These are phyloP conservation scores for Aurantiochytrium sp. DNA, from an alignment of 108 stramenopile species.

Conservation along the genomic window DNA sequence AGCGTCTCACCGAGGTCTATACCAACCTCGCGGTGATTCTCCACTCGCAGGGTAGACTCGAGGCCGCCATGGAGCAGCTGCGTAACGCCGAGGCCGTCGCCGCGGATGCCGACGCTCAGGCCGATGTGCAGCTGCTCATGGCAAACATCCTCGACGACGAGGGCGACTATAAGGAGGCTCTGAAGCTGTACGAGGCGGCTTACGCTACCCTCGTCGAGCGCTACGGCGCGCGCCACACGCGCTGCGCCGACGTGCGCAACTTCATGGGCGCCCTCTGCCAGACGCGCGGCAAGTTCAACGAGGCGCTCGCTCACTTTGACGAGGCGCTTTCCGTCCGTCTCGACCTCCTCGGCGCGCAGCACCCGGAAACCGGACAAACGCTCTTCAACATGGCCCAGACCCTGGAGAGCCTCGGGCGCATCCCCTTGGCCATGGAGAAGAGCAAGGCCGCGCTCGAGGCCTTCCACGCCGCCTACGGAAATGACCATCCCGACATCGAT, in stretches of 20 bases:
- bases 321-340: background rate
- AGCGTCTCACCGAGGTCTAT: background rate
- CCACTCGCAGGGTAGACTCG: background rate
- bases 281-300: background rate
- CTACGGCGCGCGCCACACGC: constrained; percentile 5
- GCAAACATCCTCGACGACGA: constrained; percentile 8
- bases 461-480: background rate
- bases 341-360: background rate
- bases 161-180: background rate
- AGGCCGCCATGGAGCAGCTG: background rate
- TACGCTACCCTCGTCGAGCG: background rate
- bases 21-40: background rate
- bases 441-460: background rate
- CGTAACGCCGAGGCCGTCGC: background rate
- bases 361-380: background rate
- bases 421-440: background rate
- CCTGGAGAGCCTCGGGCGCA: background rate
- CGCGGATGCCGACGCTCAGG: background rate
- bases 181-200: background rate
- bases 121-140: background rate
- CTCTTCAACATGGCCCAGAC: background rate
- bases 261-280: background rate
- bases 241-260: background rate
- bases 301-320: background rate
- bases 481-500: background rate